Conservation (phyloP, 306 rosid species). For the Myrica gale region DNA sequence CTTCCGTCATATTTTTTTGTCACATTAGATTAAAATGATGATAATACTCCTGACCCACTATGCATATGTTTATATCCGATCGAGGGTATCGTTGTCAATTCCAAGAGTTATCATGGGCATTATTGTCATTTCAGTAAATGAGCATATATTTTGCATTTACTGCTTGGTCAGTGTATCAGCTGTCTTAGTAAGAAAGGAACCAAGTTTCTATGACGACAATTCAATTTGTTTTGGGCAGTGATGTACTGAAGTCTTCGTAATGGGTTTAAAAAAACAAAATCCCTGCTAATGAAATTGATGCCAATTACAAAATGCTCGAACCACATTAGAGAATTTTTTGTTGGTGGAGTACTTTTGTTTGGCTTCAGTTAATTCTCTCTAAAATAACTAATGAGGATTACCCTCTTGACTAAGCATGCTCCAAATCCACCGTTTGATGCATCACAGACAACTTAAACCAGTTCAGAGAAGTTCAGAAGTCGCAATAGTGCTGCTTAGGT, state of each 20-base stretch:
- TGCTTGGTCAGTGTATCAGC: neutral
- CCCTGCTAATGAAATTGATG: neutral
- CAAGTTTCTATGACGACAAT: neutral
- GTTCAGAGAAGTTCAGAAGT: neutral
- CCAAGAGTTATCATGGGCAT: no score
- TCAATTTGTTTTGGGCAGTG: neutral
- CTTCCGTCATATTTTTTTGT: no score
- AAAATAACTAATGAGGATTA: neutral
- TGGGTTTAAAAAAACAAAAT: neutral
- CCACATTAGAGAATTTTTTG: conserved; percentile 4
- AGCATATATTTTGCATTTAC: neutral
- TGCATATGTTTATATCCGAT: no score
- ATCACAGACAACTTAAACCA: neutral
- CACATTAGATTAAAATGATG: no score
- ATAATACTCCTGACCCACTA: no score
- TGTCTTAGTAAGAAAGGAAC: neutral
- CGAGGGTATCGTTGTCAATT: no score
- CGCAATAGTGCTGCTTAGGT: neutral
- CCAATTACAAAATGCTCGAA: conserved; percentile 9
- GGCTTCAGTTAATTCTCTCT: neutral
- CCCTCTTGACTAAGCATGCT: neutral
- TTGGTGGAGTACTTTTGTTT: neutral
- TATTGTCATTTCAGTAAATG: neutral
- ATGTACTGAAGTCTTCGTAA: neutral
- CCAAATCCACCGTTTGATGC: neutral